Base-by-base conservation (phyloP, 805 yeast species). In the Candida arabinofermentans region DNA sequence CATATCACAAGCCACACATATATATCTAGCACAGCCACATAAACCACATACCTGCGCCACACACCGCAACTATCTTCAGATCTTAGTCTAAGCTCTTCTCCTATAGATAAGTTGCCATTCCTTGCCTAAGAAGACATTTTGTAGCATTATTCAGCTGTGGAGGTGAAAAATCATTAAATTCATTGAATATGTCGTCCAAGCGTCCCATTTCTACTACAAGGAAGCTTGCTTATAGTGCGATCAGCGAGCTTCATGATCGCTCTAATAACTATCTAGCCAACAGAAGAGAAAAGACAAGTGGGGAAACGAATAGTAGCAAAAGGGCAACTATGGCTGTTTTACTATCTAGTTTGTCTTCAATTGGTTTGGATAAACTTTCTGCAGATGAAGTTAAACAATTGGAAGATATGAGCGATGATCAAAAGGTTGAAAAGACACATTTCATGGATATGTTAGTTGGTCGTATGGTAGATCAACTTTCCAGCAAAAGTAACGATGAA, bases 391-490 rank as follows among this genome's bases (percentile, higher is more conserved):
- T 43, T 16, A 29, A 22, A 14, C 19, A 30, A 13, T 10, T 27
- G 3, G 37, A 39, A 12, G 29, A 12, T 27, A 14, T 47, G n/a
- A 37, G 47, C 22, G 50, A 58, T 29, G 49, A 53, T 13, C 58
- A 53, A 19, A 38, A 36, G 21, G 53, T 49, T 24, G 62, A 65
- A 27, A 52, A 51, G 31, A 65, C 63, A 16, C 85, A 79, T 52
- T 82, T 82, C 53, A 64, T 77, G 42, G 89, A 82, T 54, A 63
- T 69, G 24, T 62, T 82, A 37, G 62, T 82, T 42, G 83, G 78
- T 48, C 71, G 69, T 49, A 51, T 81, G 37, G 54, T 81, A 12
- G 60, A 69, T n/a, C 71, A 71, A 46, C 78, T 3, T 57, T 79
- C 19, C 75, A 78, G 8, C 67, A 62, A 68, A 19, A 81, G 73